Evolutionary conservation across 2,329 filamentous ascomycete genomes (phyloP).

Genomic region (Diplodia scrobiculata): DNA sequence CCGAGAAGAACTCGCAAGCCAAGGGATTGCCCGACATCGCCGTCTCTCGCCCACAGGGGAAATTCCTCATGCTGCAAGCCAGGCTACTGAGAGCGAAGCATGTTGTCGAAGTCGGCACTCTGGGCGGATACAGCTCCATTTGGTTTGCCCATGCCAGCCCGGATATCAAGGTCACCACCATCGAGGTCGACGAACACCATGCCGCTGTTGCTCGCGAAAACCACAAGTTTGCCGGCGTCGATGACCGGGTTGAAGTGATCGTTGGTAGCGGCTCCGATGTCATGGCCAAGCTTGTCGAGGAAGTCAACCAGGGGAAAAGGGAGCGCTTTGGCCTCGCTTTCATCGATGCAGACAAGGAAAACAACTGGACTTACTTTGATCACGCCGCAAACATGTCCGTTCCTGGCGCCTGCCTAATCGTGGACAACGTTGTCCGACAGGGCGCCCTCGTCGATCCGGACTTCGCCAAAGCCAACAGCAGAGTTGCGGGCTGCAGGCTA

Average conservation of each 20-base stretch:
- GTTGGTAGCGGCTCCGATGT: constrained; percentile 52
- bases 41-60: constrained; percentile 41
- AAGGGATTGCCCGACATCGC: constrained; percentile 42
- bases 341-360: constrained; percentile 57
- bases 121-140: constrained; percentile 59
- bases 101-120: constrained; percentile 57
- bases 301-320: constrained; percentile 46
- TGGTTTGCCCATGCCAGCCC: constrained; percentile 52
- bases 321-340: constrained; percentile 55
- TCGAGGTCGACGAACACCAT: constrained; percentile 55
- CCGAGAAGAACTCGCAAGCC: constrained; percentile 34
- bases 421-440: constrained; percentile 56
- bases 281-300: constrained; percentile 45
- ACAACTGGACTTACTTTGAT: constrained; percentile 56
- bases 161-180: constrained; percentile 51
- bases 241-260: constrained; percentile 49
- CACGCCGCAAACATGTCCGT: constrained; percentile 46
- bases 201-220: constrained; percentile 54
- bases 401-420: constrained; percentile 49
- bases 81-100: constrained; percentile 37
- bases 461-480: constrained; percentile 33
- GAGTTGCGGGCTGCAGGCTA: constrained; percentile 41
- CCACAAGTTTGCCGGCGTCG: constrained; percentile 46
- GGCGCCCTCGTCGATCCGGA: constrained; percentile 43
- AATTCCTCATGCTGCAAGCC: constrained; percentile 42